These are phyloP conservation scores for Trichomonas vaginalis DNA, from an alignment of 208 protist species.

Conservation along the genomic window DNA sequence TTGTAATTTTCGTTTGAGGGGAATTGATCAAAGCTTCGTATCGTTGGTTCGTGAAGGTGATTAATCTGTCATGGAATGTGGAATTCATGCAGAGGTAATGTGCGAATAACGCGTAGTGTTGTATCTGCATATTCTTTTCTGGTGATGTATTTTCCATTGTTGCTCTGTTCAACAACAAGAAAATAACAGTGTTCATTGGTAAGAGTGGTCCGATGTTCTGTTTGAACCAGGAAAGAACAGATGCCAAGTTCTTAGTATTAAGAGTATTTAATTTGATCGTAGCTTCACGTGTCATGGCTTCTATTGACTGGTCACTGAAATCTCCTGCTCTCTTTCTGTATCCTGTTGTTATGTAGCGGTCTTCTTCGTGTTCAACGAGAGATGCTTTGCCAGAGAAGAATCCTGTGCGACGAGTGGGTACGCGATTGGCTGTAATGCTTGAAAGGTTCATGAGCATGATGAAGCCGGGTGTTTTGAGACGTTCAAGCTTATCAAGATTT, in stretches of 20 bases:
- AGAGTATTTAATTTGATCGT: neutral
- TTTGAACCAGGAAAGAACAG: neutral
- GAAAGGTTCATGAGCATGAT: neutral
- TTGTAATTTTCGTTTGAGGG: neutral
- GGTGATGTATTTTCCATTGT: neutral
- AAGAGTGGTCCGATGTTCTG: neutral
- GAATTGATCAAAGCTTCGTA: neutral
- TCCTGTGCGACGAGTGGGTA: neutral
- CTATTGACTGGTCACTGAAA: neutral
- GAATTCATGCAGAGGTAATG: neutral
- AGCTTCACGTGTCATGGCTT: neutral
- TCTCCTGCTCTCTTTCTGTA: neutral
- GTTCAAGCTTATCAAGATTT: neutral
- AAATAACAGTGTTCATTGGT: neutral
- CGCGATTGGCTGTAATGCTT: neutral
- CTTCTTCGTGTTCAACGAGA: neutral
- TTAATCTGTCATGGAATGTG: neutral
- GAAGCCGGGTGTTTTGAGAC: neutral
- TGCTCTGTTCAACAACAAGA: neutral
- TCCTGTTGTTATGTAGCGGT: neutral
- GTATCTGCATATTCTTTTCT: neutral
- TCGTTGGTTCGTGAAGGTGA: neutral
- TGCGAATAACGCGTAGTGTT: neutral
- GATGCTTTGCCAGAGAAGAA: neutral
- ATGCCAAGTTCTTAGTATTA: neutral